Evolutionary conservation across 345 rosid species (phyloP), one percentile per base, ranked within the genome.

Genomic region (Bretschneidera sinensis): DNA sequence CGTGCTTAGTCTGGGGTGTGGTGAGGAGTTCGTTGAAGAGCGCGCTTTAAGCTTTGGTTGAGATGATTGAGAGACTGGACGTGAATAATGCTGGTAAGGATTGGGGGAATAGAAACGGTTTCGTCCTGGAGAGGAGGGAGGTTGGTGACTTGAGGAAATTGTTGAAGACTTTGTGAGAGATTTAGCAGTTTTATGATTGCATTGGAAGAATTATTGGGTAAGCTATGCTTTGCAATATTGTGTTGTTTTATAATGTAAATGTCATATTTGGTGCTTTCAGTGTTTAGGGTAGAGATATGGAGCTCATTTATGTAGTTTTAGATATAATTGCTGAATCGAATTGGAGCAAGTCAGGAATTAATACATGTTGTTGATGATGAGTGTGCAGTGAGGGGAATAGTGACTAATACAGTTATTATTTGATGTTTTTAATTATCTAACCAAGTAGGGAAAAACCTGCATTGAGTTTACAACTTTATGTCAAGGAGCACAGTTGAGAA

Each of bases 171-270:
- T 67, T 92, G 58, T 78, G 51, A 48, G 91, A 84, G 63, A 71
- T 89, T 60, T 96, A 92, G 54, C 71, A 71, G 55, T 92, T 92
- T 63, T 89, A 89, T 62, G 84, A 84, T 67, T 92, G 98, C 80
- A 80, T 92, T 68, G 97, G 98, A 51, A 97, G 98, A 57, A 82
- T 92, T 35, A 82, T 89, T 48, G 97, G 98, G 98, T 89, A 61
- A 70, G 61, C 45, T 39, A 39, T 39, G 15, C 45, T 39, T n/a
- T n/a, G n/a, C n/a, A n/a, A n/a, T n/a, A n/a, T n/a, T 14, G 16
- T 19, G 24, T 5, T 20, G 55, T 43, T 16, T 18, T 6, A n/a
- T n/a, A n/a, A 1, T 54, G 15, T 14, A 43, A 24, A 10, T 6
- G 13, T 31, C 4, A 13, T 11, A 4, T 39, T 13, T 39, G 45